Evolutionary conservation across 1,139 yeast genomes (phyloP).

Genomic region (Blastobotrys ciferrii): DNA sequence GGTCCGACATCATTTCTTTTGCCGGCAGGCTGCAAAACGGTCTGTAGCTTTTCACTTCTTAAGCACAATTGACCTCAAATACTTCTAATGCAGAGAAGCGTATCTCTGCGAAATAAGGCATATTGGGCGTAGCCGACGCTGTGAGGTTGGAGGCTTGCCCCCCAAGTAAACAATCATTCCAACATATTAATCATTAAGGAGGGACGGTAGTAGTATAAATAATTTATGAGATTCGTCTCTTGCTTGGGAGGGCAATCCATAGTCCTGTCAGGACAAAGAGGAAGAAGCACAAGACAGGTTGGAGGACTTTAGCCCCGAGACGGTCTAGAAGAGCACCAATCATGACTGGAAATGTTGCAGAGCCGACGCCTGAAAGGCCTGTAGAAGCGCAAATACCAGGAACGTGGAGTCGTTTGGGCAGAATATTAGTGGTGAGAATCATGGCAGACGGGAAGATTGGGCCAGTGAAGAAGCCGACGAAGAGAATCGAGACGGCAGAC

Average conservation of each 20-base stretch:
- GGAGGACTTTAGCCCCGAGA: constrained; percentile 21
- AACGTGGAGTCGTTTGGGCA: constrained; percentile 61
- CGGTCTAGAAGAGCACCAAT: constrained; percentile 50
- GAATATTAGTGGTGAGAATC: constrained; percentile 56
- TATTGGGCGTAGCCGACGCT: too few relatives aligned
- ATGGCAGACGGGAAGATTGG: constrained; percentile 78
- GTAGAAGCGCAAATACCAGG: constrained; percentile 71
- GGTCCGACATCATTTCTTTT: too few relatives aligned
- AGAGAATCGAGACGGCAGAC: constrained; percentile 41
- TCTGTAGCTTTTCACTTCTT: too few relatives aligned
- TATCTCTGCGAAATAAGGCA: too few relatives aligned
- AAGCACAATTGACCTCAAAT: too few relatives aligned
- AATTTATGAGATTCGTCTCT: constrained; percentile 1
- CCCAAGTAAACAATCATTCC: too few relatives aligned
- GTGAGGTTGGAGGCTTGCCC: too few relatives aligned
- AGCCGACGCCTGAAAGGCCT: constrained; percentile 78
- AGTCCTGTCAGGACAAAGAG: constrained; percentile 17
- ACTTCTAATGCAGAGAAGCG: too few relatives aligned
- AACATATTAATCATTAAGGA: neutral
- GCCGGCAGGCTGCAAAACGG: too few relatives aligned
- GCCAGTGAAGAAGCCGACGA: constrained; percentile 66
- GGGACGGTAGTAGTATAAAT: constrained; percentile 1
- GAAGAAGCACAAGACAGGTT: constrained; percentile 22
- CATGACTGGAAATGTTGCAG: constrained; percentile 60
- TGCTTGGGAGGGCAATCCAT: constrained; percentile 19